phyloP scores from a whole-genome alignment of 2,329 filamentous ascomycete species.

The Arthrobotrys megalospora region DNA sequence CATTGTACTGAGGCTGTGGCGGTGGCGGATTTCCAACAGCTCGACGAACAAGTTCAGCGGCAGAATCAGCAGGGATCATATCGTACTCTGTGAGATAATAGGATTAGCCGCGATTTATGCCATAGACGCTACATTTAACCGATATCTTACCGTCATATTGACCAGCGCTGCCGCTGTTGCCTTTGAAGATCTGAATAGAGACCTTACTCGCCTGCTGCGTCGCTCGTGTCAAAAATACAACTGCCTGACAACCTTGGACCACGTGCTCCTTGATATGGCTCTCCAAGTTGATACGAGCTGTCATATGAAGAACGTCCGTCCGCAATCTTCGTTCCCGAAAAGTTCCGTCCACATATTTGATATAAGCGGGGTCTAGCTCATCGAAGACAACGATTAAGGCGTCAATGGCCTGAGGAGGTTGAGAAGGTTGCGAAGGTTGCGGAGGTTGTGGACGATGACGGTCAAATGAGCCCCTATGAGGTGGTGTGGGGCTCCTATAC shows the following conservation, averaged over 20 bases:
- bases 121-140: constrained; percentile 39
- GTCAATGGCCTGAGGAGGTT: constrained; percentile 70
- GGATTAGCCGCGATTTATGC: constrained; percentile 60
- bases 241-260: constrained; percentile 87
- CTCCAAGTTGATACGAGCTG: constrained; percentile 81
- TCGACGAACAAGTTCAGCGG: constrained; percentile 83
- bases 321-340: constrained; percentile 81
- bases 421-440: constrained; percentile 71
- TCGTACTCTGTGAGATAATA: constrained; percentile 76
- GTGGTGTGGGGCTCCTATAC: constrained; percentile 68
- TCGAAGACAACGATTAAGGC: constrained; percentile 39
- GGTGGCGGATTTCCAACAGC: constrained; percentile 69
- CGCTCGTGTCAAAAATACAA: constrained; percentile 80
- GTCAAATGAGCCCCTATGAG: constrained; percentile 46
- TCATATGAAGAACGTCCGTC: constrained; percentile 84
- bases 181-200: constrained; percentile 86
- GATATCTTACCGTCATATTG: constrained; percentile 78
- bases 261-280: constrained; percentile 88
- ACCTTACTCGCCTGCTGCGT: constrained; percentile 82
- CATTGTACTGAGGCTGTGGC: constrained; percentile 66
- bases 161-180: constrained; percentile 76
- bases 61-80: constrained; percentile 82
- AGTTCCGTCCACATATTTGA: constrained; percentile 83
- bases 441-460: constrained; percentile 71
- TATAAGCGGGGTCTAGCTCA: constrained; percentile 66